Evolutionary conservation across 257 asterid genomes (phyloP).

Genomic region (Gynochthodes officinalis): DNA sequence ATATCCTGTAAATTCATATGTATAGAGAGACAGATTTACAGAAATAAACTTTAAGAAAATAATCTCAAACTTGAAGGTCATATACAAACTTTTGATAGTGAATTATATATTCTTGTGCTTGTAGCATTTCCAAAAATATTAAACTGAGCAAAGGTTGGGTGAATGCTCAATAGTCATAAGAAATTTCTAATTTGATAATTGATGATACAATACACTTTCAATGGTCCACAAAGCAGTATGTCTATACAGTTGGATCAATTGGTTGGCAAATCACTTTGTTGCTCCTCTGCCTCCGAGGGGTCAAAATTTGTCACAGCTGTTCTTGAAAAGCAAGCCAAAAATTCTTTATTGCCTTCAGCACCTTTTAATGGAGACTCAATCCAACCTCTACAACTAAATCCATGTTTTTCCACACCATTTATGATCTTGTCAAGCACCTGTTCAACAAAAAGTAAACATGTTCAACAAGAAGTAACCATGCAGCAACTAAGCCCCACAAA

Average conservation of each 20-base stretch:
- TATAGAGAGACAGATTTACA: neutral
- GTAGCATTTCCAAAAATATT: neutral
- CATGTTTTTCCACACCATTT: slow-evolving; percentile 67
- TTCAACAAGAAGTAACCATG: neutral
- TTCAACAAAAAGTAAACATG: slow-evolving; percentile 16
- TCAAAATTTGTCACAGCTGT: slow-evolving; percentile 17
- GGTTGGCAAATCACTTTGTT: neutral
- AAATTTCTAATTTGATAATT: neutral
- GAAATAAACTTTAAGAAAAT: neutral
- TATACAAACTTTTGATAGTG: too few relatives aligned
- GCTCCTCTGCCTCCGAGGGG: neutral
- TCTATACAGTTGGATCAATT: neutral
- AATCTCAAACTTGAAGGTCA: neutral
- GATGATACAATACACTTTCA: neutral
- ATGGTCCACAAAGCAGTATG: neutral
- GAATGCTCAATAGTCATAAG: neutral
- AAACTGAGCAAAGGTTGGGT: neutral
- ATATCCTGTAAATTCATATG: too few relatives aligned
- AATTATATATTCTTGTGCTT: neutral
- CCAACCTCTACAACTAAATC: slow-evolving; percentile 87
- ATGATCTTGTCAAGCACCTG: slow-evolving; percentile 79
- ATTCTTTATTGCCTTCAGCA: slow-evolving; percentile 93
- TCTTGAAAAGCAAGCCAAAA: slow-evolving; percentile 65
- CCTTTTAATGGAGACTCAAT: slow-evolving; percentile 92
- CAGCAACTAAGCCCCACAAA: neutral